Conservation (phyloP, 2,329 filamentous ascomycete species). For the Thelonectria olida region DNA sequence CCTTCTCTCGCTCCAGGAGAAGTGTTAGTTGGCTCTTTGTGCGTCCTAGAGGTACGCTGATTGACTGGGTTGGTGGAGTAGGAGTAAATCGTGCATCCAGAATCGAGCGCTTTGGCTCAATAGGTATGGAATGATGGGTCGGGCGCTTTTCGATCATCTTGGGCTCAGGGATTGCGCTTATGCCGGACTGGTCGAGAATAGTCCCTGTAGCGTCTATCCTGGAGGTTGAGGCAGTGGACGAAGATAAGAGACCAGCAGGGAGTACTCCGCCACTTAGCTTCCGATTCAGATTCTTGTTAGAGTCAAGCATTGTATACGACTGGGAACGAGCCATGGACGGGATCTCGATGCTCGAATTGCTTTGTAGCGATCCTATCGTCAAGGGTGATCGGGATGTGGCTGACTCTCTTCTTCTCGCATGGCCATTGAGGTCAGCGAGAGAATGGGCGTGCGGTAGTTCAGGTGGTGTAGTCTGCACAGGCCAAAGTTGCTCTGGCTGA, state of each 20-base stretch:
- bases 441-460: constrained; percentile 35
- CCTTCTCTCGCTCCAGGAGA: constrained; percentile 64
- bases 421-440: constrained; percentile 34
- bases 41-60: constrained; percentile 60
- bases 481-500: constrained; percentile 20
- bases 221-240: constrained; percentile 50
- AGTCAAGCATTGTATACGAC: constrained; percentile 43
- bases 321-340: constrained; percentile 44
- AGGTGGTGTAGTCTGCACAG: constrained; percentile 24
- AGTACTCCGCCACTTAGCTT: constrained; percentile 22
- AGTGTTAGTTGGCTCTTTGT: constrained; percentile 70
- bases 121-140: constrained; percentile 38
- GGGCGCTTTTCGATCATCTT: constrained; percentile 29
- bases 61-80: constrained; percentile 57
- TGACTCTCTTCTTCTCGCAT: constrained; percentile 33
- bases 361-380: constrained; percentile 35
- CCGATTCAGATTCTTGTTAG: constrained; percentile 21
- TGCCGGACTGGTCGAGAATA: constrained; percentile 52
- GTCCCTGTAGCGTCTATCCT: constrained; percentile 54
- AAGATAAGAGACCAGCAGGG: constrained; percentile 44
- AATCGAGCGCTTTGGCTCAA: constrained; percentile 37
- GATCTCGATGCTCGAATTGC: constrained; percentile 24
- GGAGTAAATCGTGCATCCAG: constrained; percentile 55
- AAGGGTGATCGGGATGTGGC: constrained; percentile 33
- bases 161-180: constrained; percentile 43